Evolutionary conservation across 2,329 filamentous ascomycete species (phyloP).

Genomic region (Domatiomyces catenatus): DNA sequence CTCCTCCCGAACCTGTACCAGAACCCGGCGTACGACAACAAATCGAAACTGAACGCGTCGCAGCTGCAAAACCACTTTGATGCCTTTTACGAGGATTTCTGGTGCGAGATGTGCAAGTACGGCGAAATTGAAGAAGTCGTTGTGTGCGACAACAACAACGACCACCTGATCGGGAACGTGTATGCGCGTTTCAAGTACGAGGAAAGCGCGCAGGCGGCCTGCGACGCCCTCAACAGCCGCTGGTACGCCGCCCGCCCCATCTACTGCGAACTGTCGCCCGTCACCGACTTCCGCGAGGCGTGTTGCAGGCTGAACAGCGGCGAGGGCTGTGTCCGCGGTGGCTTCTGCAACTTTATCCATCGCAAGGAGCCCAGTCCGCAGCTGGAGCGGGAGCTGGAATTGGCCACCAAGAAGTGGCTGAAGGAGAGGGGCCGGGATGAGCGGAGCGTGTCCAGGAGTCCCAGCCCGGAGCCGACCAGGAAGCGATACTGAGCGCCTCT

Average conservation of each 20-base stretch:
- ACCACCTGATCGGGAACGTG: slow-evolving; percentile 96
- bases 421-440: slow-evolving; percentile 69
- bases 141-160: slow-evolving; percentile 98
- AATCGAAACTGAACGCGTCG: slow-evolving; percentile 88
- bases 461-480: slow-evolving; percentile 69
- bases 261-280: slow-evolving; percentile 92
- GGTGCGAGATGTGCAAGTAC: slow-evolving; percentile 99
- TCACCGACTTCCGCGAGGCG: slow-evolving; percentile 95
- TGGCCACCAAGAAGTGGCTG: slow-evolving; percentile 94
- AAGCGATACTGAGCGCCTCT: slow-evolving; percentile 38
- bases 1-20: slow-evolving; percentile 98
- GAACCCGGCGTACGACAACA: slow-evolving; percentile 91
- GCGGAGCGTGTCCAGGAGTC: slow-evolving; percentile 65
- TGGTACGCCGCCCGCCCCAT: slow-evolving; percentile 97
- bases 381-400: slow-evolving; percentile 70
- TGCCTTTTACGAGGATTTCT: slow-evolving; percentile 98
- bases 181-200: slow-evolving; percentile 99
- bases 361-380: slow-evolving; percentile 85
- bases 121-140: slow-evolving; percentile 95
- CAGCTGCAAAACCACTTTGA: slow-evolving; percentile 99
- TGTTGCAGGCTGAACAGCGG: slow-evolving; percentile 90
- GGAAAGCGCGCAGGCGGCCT: slow-evolving; percentile 82
- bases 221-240: slow-evolving; percentile 81
- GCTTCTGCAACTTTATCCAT: slow-evolving; percentile 99
- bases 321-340: slow-evolving; percentile 86